Percentiles rank a stretch among this genome's conserved stretches.
phyloP scores from a whole-genome alignment of 2,329 filamentous ascomycete species.

The Diaporthe humulicola region DNA sequence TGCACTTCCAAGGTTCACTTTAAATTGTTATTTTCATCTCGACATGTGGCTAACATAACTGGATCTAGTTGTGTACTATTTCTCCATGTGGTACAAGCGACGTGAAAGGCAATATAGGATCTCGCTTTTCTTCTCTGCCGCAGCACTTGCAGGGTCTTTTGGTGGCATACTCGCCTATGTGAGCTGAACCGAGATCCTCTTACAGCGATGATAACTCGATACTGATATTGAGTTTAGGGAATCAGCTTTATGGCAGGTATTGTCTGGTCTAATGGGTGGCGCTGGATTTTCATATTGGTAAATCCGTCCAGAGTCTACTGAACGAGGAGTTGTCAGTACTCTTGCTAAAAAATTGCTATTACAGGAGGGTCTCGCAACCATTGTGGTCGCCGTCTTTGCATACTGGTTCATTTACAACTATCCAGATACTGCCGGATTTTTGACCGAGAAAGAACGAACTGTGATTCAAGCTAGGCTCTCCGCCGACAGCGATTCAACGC shows the following conservation, averaged over 20 bases:
- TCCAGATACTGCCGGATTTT: slow-evolving; percentile 69
- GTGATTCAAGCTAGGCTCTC: slow-evolving; percentile 74
- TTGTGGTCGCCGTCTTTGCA: slow-evolving; percentile 61
- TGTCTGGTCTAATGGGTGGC: slow-evolving; percentile 66
- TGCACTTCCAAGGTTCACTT: too few relatives aligned
- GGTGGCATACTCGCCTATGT: slow-evolving; percentile 69
- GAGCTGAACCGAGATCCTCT: slow-evolving; percentile 38
- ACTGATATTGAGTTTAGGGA: slow-evolving; percentile 50
- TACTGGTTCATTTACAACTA: slow-evolving; percentile 78
- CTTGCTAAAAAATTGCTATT: background rate
- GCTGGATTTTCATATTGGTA: slow-evolving; percentile 73
- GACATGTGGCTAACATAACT: slow-evolving; percentile 50
- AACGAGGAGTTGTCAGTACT: background rate
- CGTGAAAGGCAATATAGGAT: slow-evolving; percentile 67
- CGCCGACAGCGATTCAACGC: slow-evolving; percentile 77
- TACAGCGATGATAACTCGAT: background rate
- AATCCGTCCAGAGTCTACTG: background rate
- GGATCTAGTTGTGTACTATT: slow-evolving; percentile 65
- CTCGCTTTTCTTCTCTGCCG: slow-evolving; percentile 68
- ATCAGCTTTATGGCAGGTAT: slow-evolving; percentile 67
- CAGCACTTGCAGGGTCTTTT: slow-evolving; percentile 68
- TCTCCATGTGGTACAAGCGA: slow-evolving; percentile 69
- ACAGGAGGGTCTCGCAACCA: slow-evolving; percentile 68
- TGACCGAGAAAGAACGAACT: slow-evolving; percentile 65
- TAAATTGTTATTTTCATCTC: too few relatives aligned